These are phyloP conservation scores for Cyphellophora attinorum DNA, from an alignment of 2,329 filamentous ascomycete genomes.

Conservation along the genomic window DNA sequence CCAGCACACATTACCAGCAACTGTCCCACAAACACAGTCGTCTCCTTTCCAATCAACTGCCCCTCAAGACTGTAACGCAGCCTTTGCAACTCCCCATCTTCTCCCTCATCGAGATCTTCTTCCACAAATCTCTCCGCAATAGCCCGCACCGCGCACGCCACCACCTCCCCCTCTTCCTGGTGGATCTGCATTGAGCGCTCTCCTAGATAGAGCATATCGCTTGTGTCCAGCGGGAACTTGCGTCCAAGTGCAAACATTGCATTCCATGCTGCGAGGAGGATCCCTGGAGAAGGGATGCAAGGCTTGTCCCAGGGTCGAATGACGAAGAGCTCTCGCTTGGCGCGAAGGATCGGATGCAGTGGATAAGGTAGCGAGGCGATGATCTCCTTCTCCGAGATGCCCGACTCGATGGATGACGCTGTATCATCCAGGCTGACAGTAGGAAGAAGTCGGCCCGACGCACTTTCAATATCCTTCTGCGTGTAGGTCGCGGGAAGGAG, in stretches of 20 bases:
- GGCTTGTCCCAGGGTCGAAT: neutral
- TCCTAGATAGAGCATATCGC: too few species aligned
- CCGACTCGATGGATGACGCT: too few species aligned
- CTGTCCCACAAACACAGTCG: neutral
- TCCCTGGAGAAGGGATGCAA: slow-evolving; percentile 7
- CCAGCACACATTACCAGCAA: neutral
- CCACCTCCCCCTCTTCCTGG: slow-evolving; percentile 1
- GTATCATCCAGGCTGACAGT: too few species aligned
- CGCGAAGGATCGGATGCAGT: neutral
- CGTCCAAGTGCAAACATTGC: too few species aligned
- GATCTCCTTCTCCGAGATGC: too few species aligned
- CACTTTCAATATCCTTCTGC: neutral
- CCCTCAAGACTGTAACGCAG: neutral
- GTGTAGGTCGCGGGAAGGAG: slow-evolving; percentile 19
- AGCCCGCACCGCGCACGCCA: slow-evolving; percentile 5
- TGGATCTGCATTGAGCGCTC: too few species aligned
- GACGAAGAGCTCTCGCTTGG: neutral
- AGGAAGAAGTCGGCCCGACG: neutral
- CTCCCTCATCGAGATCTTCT: neutral
- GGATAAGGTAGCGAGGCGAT: slow-evolving; percentile 1
- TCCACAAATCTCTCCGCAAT: slow-evolving; percentile 3
- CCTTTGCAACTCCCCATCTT: neutral
- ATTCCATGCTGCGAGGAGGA: slow-evolving; percentile 15
- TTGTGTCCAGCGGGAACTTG: too few species aligned
- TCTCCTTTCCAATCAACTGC: neutral